Conservation (phyloP, 768 basidiomycete species). For the Boletus sp. region DNA sequence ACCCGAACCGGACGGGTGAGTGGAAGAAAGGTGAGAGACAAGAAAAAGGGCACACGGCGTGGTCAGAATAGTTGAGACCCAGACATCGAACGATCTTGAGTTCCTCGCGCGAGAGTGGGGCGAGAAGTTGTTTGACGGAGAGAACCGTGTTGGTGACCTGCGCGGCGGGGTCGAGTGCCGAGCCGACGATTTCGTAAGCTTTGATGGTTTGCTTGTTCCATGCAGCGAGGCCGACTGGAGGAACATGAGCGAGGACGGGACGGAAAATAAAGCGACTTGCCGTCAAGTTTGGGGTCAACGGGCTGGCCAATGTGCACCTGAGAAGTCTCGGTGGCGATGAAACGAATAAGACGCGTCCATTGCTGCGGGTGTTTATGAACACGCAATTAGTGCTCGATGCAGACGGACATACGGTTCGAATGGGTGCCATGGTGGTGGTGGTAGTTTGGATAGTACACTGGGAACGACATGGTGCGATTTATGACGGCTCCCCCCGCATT, state of each 20-base stretch:
- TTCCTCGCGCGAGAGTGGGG: constrained; percentile 64
- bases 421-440: constrained; percentile 49
- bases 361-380: constrained; percentile 15
- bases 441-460: background rate
- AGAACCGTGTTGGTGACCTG: constrained; percentile 60
- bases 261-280: constrained; percentile 31
- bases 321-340: constrained; percentile 71
- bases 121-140: constrained; percentile 68
- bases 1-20: background rate
- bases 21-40: background rate
- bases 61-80: constrained; percentile 81
- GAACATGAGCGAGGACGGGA: background rate
- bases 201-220: constrained; percentile 53
- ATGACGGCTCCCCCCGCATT: constrained; percentile 8
- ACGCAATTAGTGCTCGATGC: background rate
- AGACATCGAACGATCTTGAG: constrained; percentile 71
- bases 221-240: constrained; percentile 57
- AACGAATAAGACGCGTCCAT: constrained; percentile 81
- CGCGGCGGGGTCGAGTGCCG: constrained; percentile 62
- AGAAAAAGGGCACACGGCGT: constrained; percentile 50
- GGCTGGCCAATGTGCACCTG: constrained; percentile 78
- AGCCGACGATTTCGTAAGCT: constrained; percentile 70
- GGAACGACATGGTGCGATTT: background rate
- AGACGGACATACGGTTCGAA: constrained; percentile 45
- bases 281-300: constrained; percentile 60